These are phyloP conservation scores for Eleusine indica DNA, from an alignment of 176 grass and related monocot species.

Conservation along the genomic window DNA sequence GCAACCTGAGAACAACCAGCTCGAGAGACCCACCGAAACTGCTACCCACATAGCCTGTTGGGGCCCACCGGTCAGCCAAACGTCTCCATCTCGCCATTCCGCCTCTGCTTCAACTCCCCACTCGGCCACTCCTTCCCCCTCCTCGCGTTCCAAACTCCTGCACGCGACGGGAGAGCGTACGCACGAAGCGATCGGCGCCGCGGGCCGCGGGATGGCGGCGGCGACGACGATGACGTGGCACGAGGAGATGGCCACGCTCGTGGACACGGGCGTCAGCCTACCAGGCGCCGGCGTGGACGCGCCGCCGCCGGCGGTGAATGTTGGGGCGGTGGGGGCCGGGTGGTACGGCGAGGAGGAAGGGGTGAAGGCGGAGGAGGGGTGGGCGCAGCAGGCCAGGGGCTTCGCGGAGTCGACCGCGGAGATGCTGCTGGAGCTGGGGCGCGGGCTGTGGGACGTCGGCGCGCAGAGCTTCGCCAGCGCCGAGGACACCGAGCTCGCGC, in stretches of 20 bases:
- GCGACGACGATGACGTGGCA: constrained; percentile 83
- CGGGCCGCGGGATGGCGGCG: constrained; percentile 55
- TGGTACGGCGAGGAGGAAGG: constrained; percentile 43
- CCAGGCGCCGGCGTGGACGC: constrained; percentile 21
- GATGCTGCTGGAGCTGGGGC: constrained; percentile 80
- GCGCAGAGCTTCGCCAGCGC: constrained; percentile 70
- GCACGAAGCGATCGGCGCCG: constrained; percentile 30
- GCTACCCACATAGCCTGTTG: background rate
- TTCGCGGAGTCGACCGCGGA: constrained; percentile 80
- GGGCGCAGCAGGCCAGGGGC: constrained; percentile 79
- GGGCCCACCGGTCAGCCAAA: constrained; percentile 14
- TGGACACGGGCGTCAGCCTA: constrained; percentile 51
- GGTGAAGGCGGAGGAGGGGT: constrained; percentile 57
- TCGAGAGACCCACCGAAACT: constrained; percentile 10
- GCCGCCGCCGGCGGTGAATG: constrained; percentile 5
- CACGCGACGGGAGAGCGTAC: background rate
- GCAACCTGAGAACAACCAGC: constrained; percentile 38
- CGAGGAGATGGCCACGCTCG: constrained; percentile 67
- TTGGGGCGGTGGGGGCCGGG: constrained; percentile 33
- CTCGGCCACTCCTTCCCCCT: background rate
- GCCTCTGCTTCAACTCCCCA: constrained; percentile 35
- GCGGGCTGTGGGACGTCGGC: constrained; percentile 81
- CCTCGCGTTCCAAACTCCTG: constrained; percentile 13
- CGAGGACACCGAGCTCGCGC: constrained; percentile 79
- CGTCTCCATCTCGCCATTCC: constrained; percentile 4